Base-by-base conservation (phyloP, 352 stramenopile species). In the Pythium coloratum region DNA sequence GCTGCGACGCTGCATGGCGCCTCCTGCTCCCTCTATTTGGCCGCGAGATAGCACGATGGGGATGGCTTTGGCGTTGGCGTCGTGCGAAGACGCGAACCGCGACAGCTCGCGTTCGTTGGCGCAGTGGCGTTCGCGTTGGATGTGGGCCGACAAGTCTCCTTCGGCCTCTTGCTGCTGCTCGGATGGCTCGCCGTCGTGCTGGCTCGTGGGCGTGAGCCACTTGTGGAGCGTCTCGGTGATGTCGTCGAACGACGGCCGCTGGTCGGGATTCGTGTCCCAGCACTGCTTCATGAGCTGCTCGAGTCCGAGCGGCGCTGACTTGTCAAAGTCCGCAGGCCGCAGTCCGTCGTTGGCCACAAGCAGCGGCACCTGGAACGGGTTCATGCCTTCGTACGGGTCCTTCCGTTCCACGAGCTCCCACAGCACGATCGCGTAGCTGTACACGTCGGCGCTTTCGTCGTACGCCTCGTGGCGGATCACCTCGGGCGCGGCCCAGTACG, bases 401-500 rank as follows among this genome's bases (percentile, higher is more conserved):
- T 80, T 86, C 9, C 85, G 80, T 53, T 93, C 82, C 9, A 91
- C 75, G 2, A 93, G 69, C 40, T 93, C 85, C 85, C 85, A 93
- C 10, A 93, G 47, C 16, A 93, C 80, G 36, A 93, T 87, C 10
- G 64, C 78, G 58, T 76, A 91, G 61, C 82, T 91, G 59, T 91
- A 93, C n/a, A 93, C 80, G 47, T 91, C 83, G 2, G 82, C 85
- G 62, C 91, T 93, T 42, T 91, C 82, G 26, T 86, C 76, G 60
- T 91, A 93, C 16, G 78, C 64, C 33, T 93, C 85, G 55, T 93
- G 85, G 4, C 85, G 82, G 53, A 93, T 91, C 1, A 93, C 81
- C 59, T 91, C 85, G 2, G 83, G 85, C 14, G 85, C 85, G 5
- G 82, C 85, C 85, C 85, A 93, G 72, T 87, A 91, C 6, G 85